Base-by-base conservation (phyloP, 208 protist genomes). In the Crithidia fasciculata region DNA sequence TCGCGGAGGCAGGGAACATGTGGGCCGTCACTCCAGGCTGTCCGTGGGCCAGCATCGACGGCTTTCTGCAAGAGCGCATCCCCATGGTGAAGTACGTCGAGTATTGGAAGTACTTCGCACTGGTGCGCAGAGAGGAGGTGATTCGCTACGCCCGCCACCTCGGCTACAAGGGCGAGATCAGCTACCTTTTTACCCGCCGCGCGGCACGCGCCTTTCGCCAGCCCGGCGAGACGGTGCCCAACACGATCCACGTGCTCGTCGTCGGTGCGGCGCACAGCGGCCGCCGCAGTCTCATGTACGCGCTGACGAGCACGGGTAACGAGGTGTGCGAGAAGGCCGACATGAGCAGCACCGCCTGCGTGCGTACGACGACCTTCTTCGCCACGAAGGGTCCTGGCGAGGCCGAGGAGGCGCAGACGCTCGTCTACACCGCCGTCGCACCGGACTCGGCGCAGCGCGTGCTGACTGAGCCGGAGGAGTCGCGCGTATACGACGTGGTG, bases 81-180 rank as follows among this genome's bases (percentile, higher is more conserved):
- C 81, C 93, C 36, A 58, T 94, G 45, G 86, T 89, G 58, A 79
- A 74, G 54, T 97, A 96, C 69, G 84, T 97, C 9, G 88, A 92
- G 74, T 88, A 89, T 60, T 97, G 93, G 91, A 94, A 94, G 71
- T 95, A 94, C 78, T 84, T 96, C 81, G 91, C 89, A 9, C 72
- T 95, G 50, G 53, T 85, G 61, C 77, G 79, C 10, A 83, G 82
- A 16, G 88, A 94, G 36, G 70, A 82, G 18, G 89, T 97, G 43
- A 86, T 95, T 57, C 87, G 85, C 52, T 97, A 95, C 65, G 89
- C 93, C 3, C 82, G 89, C 7, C 94, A 87, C 72, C 94, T 91
- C 85, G 93, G 93, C 10, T 95, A 94, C 67, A 92, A 94, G 60
- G 93, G 88, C 39, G 89, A 94, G 41, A 83, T 90, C 19, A 83